Percentiles rank a stretch among this genome's conserved stretches.
Evolutionary conservation across 148 eudicot species (phyloP).

Genomic region (Chenopodium quinoa): DNA sequence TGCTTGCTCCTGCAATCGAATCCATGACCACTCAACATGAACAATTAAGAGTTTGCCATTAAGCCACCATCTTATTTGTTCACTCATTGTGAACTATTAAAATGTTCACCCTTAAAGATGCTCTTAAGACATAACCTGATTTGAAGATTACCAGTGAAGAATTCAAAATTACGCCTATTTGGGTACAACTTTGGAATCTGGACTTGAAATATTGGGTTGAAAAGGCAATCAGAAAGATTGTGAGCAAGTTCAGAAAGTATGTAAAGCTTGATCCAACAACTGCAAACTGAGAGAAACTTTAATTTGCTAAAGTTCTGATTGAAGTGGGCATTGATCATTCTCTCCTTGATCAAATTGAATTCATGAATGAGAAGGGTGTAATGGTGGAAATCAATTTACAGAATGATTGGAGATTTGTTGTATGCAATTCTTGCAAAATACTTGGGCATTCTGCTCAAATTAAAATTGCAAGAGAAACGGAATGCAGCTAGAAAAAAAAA

Average conservation of each 20-base stretch:
- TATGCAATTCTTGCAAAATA: not conserved
- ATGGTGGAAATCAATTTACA: not conserved
- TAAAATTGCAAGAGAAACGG: too few species aligned
- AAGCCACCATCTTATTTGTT: too few species aligned
- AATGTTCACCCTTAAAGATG: too few species aligned
- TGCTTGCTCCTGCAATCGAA: too few species aligned
- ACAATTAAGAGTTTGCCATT: too few species aligned
- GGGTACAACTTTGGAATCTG: not conserved
- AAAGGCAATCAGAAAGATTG: not conserved
- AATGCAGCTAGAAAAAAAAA: too few species aligned
- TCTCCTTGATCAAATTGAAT: not conserved
- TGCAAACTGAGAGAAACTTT: not conserved
- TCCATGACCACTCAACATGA: too few species aligned
- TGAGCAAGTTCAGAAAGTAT: fast-evolving
- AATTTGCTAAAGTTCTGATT: not conserved
- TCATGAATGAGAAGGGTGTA: not conserved
- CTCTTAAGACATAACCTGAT: not conserved
- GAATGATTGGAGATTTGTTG: not conserved
- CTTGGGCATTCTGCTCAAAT: too few species aligned
- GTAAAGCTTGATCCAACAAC: not conserved
- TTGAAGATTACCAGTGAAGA: not conserved
- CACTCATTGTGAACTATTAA: too few species aligned
- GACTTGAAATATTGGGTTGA: not conserved
- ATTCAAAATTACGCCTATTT: not conserved
- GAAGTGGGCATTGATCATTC: not conserved